These are phyloP conservation scores for Halenospora varia DNA, from an alignment of 495 filamentous ascomycete genomes.

Conservation along the genomic window DNA sequence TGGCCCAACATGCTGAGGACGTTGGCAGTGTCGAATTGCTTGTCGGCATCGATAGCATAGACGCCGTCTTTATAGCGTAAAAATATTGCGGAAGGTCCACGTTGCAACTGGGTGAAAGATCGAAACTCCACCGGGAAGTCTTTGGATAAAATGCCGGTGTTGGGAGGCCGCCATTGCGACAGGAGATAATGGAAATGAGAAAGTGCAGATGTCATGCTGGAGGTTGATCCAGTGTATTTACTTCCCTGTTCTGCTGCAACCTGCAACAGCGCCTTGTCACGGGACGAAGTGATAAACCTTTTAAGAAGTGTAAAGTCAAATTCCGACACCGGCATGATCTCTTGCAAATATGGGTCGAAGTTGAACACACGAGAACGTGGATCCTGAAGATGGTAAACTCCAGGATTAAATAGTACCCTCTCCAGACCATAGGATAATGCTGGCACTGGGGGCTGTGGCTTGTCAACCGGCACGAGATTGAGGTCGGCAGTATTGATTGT, in stretches of 20 bases:
- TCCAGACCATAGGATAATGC: slow-evolving; percentile 75
- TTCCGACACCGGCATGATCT: slow-evolving; percentile 85
- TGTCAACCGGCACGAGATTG: slow-evolving; percentile 39
- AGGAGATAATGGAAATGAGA: slow-evolving; percentile 91
- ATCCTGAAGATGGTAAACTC: slow-evolving; percentile 88
- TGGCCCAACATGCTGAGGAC: slow-evolving; percentile 87
- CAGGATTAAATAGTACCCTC: slow-evolving; percentile 91
- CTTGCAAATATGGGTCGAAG: slow-evolving; percentile 89
- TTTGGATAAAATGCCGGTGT: slow-evolving; percentile 58
- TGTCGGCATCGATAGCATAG: slow-evolving; percentile 98
- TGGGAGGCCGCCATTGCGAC: slow-evolving; percentile 74
- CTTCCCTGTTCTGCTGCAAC: slow-evolving; percentile 64
- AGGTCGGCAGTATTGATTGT: slow-evolving; percentile 28
- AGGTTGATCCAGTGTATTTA: slow-evolving; percentile 92
- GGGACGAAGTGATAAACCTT: slow-evolving; percentile 83
- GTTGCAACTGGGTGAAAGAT: slow-evolving; percentile 68
- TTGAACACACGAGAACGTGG: slow-evolving; percentile 85
- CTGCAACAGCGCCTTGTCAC: slow-evolving; percentile 61
- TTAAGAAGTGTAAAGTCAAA: slow-evolving; percentile 88
- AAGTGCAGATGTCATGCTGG: slow-evolving; percentile 87
- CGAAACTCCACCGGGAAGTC: slow-evolving; percentile 53
- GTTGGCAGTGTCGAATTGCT: slow-evolving; percentile 81
- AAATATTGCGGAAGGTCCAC: slow-evolving; percentile 75
- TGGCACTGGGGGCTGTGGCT: slow-evolving; percentile 59
- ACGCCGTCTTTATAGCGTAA: slow-evolving; percentile 76